Evolutionary conservation across 306 rosid species (phyloP).

Genomic region (Inga oerstediana): DNA sequence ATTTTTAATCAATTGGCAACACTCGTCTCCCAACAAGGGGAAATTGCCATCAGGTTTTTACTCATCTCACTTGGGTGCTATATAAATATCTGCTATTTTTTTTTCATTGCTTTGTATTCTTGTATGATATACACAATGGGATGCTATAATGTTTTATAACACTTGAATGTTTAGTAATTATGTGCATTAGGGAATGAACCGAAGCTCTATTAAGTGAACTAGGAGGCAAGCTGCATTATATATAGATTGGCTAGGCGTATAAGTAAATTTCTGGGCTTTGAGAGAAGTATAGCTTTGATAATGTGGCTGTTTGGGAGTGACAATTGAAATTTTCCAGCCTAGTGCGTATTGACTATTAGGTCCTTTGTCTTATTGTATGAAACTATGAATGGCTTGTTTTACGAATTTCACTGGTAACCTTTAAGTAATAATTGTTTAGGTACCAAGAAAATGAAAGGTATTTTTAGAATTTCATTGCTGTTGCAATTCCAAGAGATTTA

Average conservation of each 20-base stretch:
- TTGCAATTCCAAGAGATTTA: slow-evolving; percentile 3
- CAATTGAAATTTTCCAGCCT: slow-evolving; percentile 21
- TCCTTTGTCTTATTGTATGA: not conserved
- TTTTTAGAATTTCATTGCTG: not conserved
- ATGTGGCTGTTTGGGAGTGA: slow-evolving; percentile 16
- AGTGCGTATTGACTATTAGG: not conserved
- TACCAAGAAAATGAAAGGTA: not conserved
- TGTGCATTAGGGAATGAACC: not conserved
- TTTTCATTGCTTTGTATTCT: slow-evolving; percentile 22
- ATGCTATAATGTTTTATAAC: not conserved
- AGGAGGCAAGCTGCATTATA: slow-evolving; percentile 12
- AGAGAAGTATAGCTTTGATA: slow-evolving; percentile 6
- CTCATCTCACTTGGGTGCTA: slow-evolving; percentile 15
- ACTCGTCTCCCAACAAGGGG: slow-evolving; percentile 97
- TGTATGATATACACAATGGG: slow-evolving; percentile 1
- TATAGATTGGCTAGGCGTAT: not conserved
- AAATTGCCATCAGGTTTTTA: slow-evolving; percentile 88
- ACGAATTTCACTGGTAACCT: not conserved
- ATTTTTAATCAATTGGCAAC: slow-evolving; percentile 95
- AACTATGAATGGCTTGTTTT: not conserved
- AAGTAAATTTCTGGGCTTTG: not conserved
- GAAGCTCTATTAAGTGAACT: slow-evolving; percentile 6
- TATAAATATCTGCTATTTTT: not conserved
- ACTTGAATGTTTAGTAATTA: slow-evolving; percentile 11
- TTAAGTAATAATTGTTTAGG: not conserved